Evolutionary conservation across 140 eudicot species (phyloP).

Genomic region (Stevia rebaudiana): DNA sequence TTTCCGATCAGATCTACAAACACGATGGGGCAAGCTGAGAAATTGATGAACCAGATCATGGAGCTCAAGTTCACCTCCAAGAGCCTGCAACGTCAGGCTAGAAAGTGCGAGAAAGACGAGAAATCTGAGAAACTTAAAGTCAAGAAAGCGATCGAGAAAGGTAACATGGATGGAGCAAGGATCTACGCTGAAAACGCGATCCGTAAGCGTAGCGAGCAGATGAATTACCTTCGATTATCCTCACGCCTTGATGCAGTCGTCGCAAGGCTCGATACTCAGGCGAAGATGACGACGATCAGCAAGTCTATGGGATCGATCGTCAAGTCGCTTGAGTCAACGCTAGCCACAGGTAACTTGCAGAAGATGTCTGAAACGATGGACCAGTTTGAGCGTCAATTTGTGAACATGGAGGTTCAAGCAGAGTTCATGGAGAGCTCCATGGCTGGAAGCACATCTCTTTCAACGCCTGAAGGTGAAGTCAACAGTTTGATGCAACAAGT

Average conservation of each 20-base stretch:
- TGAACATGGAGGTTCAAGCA: conserved; percentile 96
- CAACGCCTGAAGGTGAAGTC: conserved; percentile 90
- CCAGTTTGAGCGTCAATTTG: conserved; percentile 77
- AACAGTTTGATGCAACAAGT: conserved; percentile 95
- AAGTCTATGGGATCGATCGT: conserved; percentile 78
- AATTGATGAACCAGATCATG: conserved; percentile 86
- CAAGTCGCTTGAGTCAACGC: conserved; percentile 65
- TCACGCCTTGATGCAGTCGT: conserved; percentile 96
- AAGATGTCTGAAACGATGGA: conserved; percentile 99
- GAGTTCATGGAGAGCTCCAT: conserved; percentile 97
- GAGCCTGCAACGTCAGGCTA: conserved; percentile 70
- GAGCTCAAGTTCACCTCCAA: conserved; percentile 91
- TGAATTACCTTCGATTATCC: conserved; percentile 78
- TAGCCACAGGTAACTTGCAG: conserved; percentile 77
- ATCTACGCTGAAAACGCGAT: conserved; percentile 96
- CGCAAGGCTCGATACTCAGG: conserved; percentile 86
- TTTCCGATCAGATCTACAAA: background rate
- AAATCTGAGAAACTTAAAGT: conserved; percentile 77
- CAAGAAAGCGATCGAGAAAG: conserved; percentile 89
- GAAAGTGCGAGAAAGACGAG: conserved; percentile 89
- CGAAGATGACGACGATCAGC: conserved; percentile 70
- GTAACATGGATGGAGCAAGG: conserved; percentile 91
- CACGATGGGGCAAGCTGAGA: conserved; percentile 80
- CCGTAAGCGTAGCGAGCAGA: conserved; percentile 91
- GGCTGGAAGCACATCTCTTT: conserved; percentile 92